Percentiles rank a stretch among this genome's conserved stretches.
Conservation (phyloP, 2,329 filamentous ascomycete genomes). For the Fusarium udum region DNA sequence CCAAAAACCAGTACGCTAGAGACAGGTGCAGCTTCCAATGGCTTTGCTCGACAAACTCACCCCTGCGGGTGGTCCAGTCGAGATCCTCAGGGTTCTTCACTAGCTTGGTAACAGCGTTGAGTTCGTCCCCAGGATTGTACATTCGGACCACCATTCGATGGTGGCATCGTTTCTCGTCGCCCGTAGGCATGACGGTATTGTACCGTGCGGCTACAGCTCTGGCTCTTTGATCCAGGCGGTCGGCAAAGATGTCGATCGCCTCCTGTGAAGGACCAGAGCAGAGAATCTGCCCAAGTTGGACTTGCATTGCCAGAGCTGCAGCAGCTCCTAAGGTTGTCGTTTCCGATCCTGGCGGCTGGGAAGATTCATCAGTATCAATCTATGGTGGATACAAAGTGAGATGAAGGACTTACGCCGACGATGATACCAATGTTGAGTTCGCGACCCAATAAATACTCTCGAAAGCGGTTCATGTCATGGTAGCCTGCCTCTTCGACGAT, state of each 20-base stretch:
- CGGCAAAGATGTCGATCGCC: constrained; percentile 10
- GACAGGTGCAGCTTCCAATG: constrained; percentile 26
- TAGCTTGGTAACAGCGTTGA: no score
- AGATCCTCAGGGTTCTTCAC: no score
- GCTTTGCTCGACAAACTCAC: no score
- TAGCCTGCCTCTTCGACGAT: constrained; percentile 11
- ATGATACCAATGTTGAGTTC: constrained; percentile 21
- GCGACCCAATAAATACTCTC: constrained; percentile 3
- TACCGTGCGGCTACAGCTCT: not conserved
- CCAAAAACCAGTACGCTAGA: constrained; percentile 22
- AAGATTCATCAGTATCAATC: not conserved
- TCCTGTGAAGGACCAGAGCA: constrained; percentile 14
- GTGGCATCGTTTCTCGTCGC: not conserved
- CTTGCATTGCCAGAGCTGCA: constrained; percentile 4
- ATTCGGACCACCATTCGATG: no score
- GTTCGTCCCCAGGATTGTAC: no score
- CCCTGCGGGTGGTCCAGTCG: no score
- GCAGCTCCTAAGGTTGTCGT: constrained; percentile 18
- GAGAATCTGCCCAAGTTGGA: constrained; percentile 2
- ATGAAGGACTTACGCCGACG: constrained; percentile 10
- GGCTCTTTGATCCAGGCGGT: not conserved
- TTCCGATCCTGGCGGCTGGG: constrained; percentile 26
- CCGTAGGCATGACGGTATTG: not conserved
- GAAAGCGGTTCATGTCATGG: constrained; percentile 11
- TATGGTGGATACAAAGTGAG: not conserved